Percentiles rank a stretch among this genome's conserved stretches.
Evolutionary conservation across 306 rosid species (phyloP).

Genomic region (Citrullus colocynthis): DNA sequence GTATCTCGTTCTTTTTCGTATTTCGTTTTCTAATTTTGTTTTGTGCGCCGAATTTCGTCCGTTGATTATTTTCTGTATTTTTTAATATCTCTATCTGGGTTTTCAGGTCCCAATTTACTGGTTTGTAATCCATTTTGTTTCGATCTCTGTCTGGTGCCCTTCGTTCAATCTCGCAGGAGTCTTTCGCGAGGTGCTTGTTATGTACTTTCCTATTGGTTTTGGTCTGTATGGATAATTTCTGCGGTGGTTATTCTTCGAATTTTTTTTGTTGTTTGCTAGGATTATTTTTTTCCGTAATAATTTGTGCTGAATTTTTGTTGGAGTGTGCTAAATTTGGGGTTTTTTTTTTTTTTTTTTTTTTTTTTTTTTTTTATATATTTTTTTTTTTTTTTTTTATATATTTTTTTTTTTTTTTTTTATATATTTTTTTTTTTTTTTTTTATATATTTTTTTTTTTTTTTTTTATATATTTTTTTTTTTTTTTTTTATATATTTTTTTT

Average conservation of each 20-base stretch:
- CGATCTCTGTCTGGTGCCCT: not conserved
- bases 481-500: not conserved
- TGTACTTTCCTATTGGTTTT: not conserved
- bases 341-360: too few relatives aligned
- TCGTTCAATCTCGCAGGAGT: not conserved
- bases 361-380: not conserved
- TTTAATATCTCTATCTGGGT: not conserved
- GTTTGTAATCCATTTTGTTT: not conserved
- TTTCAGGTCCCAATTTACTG: not conserved
- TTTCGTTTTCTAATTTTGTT: not conserved
- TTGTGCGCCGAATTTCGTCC: not conserved
- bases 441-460: not conserved
- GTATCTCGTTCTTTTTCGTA: not conserved
- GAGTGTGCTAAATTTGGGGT: not conserved
- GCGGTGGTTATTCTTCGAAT: not conserved
- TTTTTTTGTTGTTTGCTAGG: not conserved
- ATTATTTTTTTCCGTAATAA: not conserved
- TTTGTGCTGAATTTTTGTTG: not conserved
- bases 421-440: not conserved
- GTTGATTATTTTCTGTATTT: not conserved
- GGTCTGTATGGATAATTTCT: not conserved
- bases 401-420: not conserved
- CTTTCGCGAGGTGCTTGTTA: not conserved
- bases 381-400: not conserved
- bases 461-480: not conserved